Evolutionary conservation across 805 yeast genomes (phyloP), one percentile per base, ranked within the genome.

Genomic region (Wickerhamomyces silvicola): DNA sequence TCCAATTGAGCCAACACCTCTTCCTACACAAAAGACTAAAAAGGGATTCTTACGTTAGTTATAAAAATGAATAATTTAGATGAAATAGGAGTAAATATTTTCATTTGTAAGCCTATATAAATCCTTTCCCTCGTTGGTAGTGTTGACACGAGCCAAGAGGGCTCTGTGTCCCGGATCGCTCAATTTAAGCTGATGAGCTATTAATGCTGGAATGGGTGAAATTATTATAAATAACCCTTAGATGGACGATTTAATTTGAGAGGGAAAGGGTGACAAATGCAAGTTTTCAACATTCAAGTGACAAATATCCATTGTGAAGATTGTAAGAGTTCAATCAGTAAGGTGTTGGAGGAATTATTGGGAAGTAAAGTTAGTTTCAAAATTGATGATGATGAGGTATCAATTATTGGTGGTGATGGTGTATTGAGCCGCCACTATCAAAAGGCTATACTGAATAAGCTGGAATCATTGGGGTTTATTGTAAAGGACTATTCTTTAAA

Each of bases 31-130:
- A 31, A 79, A 80, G 62, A 64, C 81, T 39, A 76, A 84, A 61
- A 83, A 83, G 57, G 92, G 94, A 13, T 82, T 83, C 66, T 68
- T 83, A 50, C 87, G 88, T 69, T 75, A 56, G 20, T 25, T 15
- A 25, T 9, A 12, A 13, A 15, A 24, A 18, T 14, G 22, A 19
- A 25, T 14, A 18, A 7, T 4, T 10, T n/a, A n/a, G 16, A 7
- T 27, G 17, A 22, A 10, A 10, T 27, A 21, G 31, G 12, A 6
- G 18, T 11, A 9, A 13, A 27, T 10, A 8, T n/a, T n/a, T n/a
- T n/a, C n/a, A n/a, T n/a, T n/a, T n/a, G n/a, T n/a, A n/a, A n/a
- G n/a, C n/a, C n/a, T n/a, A n/a, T n/a, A n/a, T n/a, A n/a, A n/a
- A n/a, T n/a, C n/a, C n/a, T n/a, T n/a, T n/a, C n/a, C n/a, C n/a